phyloP scores from a whole-genome alignment of 169 alveolate species.

The Toxoplasma gondii region DNA sequence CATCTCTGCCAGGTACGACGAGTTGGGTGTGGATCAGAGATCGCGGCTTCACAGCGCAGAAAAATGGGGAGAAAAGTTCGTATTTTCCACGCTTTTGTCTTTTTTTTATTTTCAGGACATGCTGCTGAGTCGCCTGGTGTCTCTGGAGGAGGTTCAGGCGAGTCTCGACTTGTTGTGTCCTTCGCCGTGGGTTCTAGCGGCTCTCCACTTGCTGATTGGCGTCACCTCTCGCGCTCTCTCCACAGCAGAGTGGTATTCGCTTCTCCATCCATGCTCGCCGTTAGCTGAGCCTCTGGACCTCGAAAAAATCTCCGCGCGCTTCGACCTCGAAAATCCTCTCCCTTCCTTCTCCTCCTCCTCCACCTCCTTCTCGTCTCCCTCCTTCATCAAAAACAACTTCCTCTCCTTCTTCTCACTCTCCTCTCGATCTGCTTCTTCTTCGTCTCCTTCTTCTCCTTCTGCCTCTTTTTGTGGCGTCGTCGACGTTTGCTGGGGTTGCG shows the following conservation, averaged over 20 bases:
- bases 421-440: not conserved
- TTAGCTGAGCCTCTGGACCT: not conserved
- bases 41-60: not conserved
- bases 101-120: slow-evolving; percentile 14
- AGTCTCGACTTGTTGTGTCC: slow-evolving; percentile 21
- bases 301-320: not conserved
- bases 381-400: slow-evolving; percentile 6
- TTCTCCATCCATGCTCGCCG: slow-evolving; percentile 10
- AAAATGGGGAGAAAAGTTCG: too few relatives aligned
- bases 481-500: not conserved
- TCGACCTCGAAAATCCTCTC: not conserved
- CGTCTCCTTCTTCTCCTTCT: slow-evolving; percentile 6
- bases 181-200: slow-evolving; percentile 9
- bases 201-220: slow-evolving; percentile 23
- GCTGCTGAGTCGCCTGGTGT: slow-evolving; percentile 53
- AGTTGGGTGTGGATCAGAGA: not conserved
- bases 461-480: too few relatives aligned
- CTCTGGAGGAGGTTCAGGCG: slow-evolving; percentile 56
- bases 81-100: too few relatives aligned
- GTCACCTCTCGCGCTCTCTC: slow-evolving; percentile 34
- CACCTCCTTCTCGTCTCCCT: not conserved
- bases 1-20: slow-evolving; percentile 11
- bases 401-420: not conserved
- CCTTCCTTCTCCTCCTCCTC: not conserved
- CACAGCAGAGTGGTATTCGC: slow-evolving; percentile 47